Conservation (phyloP, 352 stramenopile genomes). For the Globisporangium recalcitrans region DNA sequence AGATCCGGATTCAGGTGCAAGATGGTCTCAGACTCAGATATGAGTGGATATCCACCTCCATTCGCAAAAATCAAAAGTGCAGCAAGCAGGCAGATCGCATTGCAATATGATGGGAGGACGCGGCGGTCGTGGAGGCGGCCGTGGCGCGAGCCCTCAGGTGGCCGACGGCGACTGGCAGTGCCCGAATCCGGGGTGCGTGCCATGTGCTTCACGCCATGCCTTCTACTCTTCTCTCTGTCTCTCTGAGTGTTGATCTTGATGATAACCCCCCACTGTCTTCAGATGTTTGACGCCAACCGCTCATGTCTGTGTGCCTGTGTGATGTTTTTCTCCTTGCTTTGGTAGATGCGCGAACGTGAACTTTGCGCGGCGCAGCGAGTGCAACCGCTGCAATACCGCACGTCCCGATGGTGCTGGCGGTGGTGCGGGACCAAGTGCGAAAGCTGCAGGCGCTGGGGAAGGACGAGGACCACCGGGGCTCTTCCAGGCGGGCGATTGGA, state of each 20-base stretch:
- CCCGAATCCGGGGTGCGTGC: slow-evolving; percentile 62
- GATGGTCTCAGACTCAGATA: slow-evolving; percentile 17
- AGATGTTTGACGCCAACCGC: not conserved
- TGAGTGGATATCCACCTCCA: not conserved
- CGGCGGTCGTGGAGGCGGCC: slow-evolving; percentile 27
- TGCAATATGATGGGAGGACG: slow-evolving; percentile 30
- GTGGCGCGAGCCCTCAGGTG: slow-evolving; percentile 46
- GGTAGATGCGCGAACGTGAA: slow-evolving; percentile 79
- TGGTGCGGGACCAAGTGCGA: slow-evolving; percentile 13
- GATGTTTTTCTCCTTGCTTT: not conserved
- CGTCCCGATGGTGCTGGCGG: slow-evolving; percentile 36
- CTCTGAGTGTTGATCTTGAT: not conserved
- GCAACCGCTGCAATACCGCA: slow-evolving; percentile 77
- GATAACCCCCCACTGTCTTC: not conserved
- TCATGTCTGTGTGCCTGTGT: too few species aligned
- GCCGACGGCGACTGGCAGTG: slow-evolving; percentile 75
- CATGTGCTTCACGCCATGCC: too few species aligned
- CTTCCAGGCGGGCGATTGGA: slow-evolving; percentile 79
- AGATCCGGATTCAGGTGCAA: too few species aligned
- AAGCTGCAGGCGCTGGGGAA: slow-evolving; percentile 27
- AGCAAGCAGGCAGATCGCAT: not conserved
- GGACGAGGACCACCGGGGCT: slow-evolving; percentile 58
- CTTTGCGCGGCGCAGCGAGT: slow-evolving; percentile 72
- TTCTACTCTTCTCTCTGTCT: not conserved
- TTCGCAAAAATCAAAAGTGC: not conserved